phyloP scores from a whole-genome alignment of 768 basidiomycete species.

The Imleria badia region DNA sequence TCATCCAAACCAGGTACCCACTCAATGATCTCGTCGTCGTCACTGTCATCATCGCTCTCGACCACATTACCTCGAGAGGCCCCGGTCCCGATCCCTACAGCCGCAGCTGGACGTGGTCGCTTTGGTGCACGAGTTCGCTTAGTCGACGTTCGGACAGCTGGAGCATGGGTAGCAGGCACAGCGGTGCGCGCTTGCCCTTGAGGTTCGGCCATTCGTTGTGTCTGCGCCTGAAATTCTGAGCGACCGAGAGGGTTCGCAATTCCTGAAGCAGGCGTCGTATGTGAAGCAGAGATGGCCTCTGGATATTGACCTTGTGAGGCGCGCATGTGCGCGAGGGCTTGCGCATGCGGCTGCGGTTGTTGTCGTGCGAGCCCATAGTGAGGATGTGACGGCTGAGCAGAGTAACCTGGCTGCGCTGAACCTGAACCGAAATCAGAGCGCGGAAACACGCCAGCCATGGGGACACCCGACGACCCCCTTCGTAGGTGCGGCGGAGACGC shows the following conservation, averaged over 20 bases:
- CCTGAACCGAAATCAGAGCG: neutral
- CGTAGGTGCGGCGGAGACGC: constrained; percentile 16
- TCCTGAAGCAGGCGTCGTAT: neutral
- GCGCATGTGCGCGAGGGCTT: neutral
- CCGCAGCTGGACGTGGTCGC: constrained; percentile 13
- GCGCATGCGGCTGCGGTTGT: constrained; percentile 6
- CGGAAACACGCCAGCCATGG: neutral
- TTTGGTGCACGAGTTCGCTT: constrained; percentile 26
- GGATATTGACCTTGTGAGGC: constrained; percentile 13
- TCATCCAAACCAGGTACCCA: constrained; percentile 16
- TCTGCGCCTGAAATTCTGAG: neutral
- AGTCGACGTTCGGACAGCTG: constrained; percentile 8
- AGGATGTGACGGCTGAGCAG: neutral
- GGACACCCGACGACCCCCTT: neutral
- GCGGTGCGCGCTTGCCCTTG: neutral
- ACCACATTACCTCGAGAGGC: neutral
- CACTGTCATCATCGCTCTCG: constrained; percentile 33
- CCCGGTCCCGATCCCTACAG: neutral
- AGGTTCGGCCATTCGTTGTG: neutral
- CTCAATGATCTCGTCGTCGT: constrained; percentile 29
- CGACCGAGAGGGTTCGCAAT: neutral
- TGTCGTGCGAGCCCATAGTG: constrained; percentile 11
- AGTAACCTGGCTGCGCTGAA: neutral
- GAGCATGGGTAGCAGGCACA: neutral
- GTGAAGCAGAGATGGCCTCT: neutral